Base-by-base conservation (phyloP, 2,329 filamentous ascomycete species). In the Sporothrix sp. region DNA sequence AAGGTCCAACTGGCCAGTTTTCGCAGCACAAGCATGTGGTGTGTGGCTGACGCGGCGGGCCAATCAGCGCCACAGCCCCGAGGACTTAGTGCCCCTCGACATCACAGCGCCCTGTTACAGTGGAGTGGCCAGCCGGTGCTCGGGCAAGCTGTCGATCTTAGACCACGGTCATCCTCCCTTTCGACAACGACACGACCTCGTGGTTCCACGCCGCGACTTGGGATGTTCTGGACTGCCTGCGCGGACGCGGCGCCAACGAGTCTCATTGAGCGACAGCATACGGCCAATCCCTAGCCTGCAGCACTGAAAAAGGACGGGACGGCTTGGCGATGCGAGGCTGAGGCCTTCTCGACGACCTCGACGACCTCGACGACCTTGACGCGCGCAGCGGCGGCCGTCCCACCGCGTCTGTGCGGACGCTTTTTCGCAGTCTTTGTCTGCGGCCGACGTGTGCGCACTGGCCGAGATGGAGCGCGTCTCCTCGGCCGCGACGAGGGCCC, bases 401-500 rank as follows among this genome's bases (percentile, higher is more conserved):
- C n/a, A n/a, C n/a, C n/a, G n/a, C n/a, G n/a, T n/a, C n/a, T n/a
- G n/a, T n/a, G n/a, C n/a, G n/a, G n/a, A n/a, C n/a, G n/a, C n/a
- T n/a, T n/a, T n/a, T n/a, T n/a, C n/a, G n/a, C n/a, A n/a, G n/a
- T n/a, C n/a, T n/a, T n/a, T n/a, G n/a, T n/a, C n/a, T n/a, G n/a
- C n/a, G n/a, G n/a, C n/a, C n/a, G n/a, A n/a, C n/a, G n/a, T n/a
- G n/a, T n/a, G n/a, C n/a, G n/a, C n/a, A n/a, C n/a, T n/a, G n/a
- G n/a, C n/a, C n/a, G n/a, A n/a, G 6, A 71, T 71, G 68, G 69
- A 72, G 63, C 66, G 68, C 59, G 60, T 59, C 53, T 64, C 63
- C 52, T 69, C 69, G 42, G 55, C 45, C 51, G 73, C 73, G 54
- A 75, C 79, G 59, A 77, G 82, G 68, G 75, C 81, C 58, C 75